phyloP scores from a whole-genome alignment of 129 eudicot genomes.

The Ambrosia trifida region DNA sequence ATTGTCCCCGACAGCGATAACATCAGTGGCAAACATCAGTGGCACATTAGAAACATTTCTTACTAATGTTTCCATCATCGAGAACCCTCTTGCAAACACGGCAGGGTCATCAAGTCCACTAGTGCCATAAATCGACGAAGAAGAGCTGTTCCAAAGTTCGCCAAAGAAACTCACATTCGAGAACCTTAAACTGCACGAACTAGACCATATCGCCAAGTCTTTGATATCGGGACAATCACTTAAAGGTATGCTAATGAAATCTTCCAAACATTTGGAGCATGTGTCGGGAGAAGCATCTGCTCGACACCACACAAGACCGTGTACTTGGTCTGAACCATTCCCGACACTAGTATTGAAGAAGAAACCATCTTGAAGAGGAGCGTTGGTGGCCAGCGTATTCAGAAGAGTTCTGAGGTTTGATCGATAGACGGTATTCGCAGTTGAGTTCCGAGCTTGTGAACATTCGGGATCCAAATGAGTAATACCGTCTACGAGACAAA shows the following conservation, averaged over 20 bases:
- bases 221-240: slow-evolving; percentile 23
- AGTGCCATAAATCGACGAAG: neutral
- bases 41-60: slow-evolving; percentile 28
- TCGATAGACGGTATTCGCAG: slow-evolving; percentile 18
- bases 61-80: slow-evolving; percentile 31
- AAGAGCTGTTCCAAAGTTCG: slow-evolving; percentile 7
- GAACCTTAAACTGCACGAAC: slow-evolving; percentile 28
- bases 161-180: slow-evolving; percentile 29
- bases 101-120: slow-evolving; percentile 21
- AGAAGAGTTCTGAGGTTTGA: slow-evolving; percentile 22
- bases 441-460: slow-evolving; percentile 12
- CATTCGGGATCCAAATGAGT: slow-evolving; percentile 10
- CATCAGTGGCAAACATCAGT: slow-evolving; percentile 26
- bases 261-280: slow-evolving; percentile 22
- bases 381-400: neutral
- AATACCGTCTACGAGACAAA: slow-evolving; percentile 14
- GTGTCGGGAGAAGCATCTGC: slow-evolving; percentile 24
- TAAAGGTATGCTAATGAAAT: slow-evolving; percentile 9
- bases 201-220: slow-evolving; percentile 22
- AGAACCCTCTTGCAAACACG: slow-evolving; percentile 30
- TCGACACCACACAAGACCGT: slow-evolving; percentile 35
- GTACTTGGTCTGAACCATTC: slow-evolving; percentile 17
- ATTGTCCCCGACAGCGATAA: slow-evolving; percentile 19
- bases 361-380: slow-evolving; percentile 30
- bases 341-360: slow-evolving; percentile 23